Base-by-base conservation (phyloP, 2,329 filamentous ascomycete genomes). In the Botrytis byssoidea region DNA sequence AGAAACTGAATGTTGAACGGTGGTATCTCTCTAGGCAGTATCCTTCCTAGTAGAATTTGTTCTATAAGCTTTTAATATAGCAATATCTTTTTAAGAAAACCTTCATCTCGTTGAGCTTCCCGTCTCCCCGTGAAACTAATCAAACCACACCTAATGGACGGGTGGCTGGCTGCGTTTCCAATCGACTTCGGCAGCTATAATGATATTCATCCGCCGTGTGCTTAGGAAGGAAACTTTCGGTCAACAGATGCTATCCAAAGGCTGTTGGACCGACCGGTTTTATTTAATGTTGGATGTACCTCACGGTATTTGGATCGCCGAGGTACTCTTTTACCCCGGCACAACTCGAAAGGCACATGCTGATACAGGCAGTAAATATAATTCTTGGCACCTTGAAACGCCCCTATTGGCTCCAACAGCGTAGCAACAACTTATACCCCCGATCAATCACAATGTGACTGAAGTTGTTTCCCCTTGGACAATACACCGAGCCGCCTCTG, bases 61-160 rank as follows among this genome's bases (percentile, higher is more conserved):
- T 32, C 18, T 69, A 69, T 32, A 6, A 57, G 35, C 66, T 69
- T 59, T 29, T 29, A 9, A 68, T 57, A 69, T 57, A 69, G 35
- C n/a, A 32, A 44, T 57, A 10, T 44, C 40, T 59, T 12, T 68
- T 57, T 57, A 9, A 57, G 66, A 32, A 22, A 9, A 18, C 9
- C 40, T 40, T 29, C 57, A 44, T 16, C 40, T 32, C 16, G 37
- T 32, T 48, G 20, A 44, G 18, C 37, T 44, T 37, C 25, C 37
- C 48, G 20, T 68, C 37, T 32, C 18, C 25, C 12, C n/a, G 20
- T 69, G 48, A 57, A 42, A 42, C 18, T 7, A 63, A 63, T n/a
- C 60, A 8, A 29, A 35, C 46, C 16, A 68, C 14, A 22, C 18
- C 25, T 29, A 25, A 40, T 18, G 7, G 18, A 51, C 66, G 40